A percentile compares a stretch with the other conserved stretches of the same genome.
Conservation (phyloP, 257 asterid genomes). For the Gardenia jasminoides region DNA sequence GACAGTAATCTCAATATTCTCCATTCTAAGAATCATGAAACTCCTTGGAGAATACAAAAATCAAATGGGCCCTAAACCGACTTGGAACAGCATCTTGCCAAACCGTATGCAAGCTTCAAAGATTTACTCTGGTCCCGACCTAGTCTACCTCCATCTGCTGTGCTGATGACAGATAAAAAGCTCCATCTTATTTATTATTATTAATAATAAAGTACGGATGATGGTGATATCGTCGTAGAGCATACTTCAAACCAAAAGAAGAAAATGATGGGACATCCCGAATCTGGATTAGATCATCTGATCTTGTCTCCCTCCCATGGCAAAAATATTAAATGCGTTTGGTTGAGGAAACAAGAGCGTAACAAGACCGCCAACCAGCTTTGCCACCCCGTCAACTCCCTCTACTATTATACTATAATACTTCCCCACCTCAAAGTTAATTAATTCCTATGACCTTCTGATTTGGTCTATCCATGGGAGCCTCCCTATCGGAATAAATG, state of each 20-base stretch:
- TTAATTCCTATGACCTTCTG: not conserved
- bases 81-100: too few relatives aligned
- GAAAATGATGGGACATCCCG: not conserved
- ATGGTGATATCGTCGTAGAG: not conserved
- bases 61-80: too few relatives aligned
- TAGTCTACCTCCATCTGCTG: not conserved
- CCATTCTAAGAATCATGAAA: too few relatives aligned
- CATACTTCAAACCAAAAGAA: not conserved
- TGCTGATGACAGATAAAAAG: not conserved
- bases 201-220: too few relatives aligned
- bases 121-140: not conserved
- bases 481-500: not conserved
- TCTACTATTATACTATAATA: too few relatives aligned
- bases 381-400: not conserved
- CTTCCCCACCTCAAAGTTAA: not conserved
- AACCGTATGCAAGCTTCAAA: too few relatives aligned
- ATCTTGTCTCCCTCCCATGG: not conserved
- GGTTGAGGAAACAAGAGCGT: not conserved
- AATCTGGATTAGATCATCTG: not conserved
- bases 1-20: too few relatives aligned
- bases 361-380: not conserved
- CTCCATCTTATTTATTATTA: too few relatives aligned
- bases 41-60: too few relatives aligned
- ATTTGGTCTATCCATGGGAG: not conserved
- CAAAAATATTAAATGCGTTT: not conserved